phyloP scores from a whole-genome alignment of 352 stramenopile genomes.

The Globisporangium camurandrum region DNA sequence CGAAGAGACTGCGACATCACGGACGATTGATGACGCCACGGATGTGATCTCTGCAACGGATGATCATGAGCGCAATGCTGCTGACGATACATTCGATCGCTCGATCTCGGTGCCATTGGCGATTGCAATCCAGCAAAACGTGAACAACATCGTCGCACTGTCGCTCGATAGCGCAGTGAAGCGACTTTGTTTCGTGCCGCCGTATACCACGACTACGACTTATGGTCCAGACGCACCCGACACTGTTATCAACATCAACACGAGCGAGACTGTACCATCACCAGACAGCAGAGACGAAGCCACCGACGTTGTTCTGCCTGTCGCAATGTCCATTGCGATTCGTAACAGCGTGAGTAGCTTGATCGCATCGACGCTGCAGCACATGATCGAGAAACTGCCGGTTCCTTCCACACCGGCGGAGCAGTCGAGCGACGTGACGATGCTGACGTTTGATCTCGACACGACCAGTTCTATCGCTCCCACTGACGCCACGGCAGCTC shows the following conservation, averaged over 20 bases:
- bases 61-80: no score
- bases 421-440: background rate
- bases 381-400: background rate
- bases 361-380: slow-evolving; percentile 7
- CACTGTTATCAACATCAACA: no score
- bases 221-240: no score
- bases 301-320: slow-evolving; percentile 1
- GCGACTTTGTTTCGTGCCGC: slow-evolving; percentile 5
- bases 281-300: background rate
- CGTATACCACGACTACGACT: no score
- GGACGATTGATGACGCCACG: background rate
- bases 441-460: background rate
- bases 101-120: slow-evolving; percentile 27
- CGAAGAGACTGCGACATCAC: background rate
- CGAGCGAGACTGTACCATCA: background rate
- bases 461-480: background rate
- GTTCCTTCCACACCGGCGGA: background rate
- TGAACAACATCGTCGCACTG: slow-evolving; percentile 26
- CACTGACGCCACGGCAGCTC: background rate
- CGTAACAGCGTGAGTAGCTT: slow-evolving; percentile 6
- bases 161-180: slow-evolving; percentile 22
- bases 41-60: no score
- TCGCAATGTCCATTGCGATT: slow-evolving; percentile 10
- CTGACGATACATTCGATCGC: background rate
- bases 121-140: slow-evolving; percentile 26